These are phyloP conservation scores for Stephania yunnanensis DNA, from an alignment of 164 flowering plant species.

Conservation along the genomic window DNA sequence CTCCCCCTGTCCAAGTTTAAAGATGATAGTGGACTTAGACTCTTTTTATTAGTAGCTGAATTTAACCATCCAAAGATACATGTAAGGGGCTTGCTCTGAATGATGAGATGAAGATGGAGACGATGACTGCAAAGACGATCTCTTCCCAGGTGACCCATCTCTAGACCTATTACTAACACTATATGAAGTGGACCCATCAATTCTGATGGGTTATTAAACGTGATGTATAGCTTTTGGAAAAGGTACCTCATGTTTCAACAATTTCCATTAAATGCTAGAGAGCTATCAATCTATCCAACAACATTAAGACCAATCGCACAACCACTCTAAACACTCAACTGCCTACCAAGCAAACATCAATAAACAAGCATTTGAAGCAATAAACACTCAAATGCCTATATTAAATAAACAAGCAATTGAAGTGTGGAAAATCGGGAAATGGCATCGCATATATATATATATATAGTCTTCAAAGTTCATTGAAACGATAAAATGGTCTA, in stretches of 20 bases:
- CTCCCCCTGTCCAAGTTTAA: slow-evolving; percentile 36
- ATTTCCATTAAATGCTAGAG: slow-evolving; percentile 28
- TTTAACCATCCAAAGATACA: slow-evolving; percentile 71
- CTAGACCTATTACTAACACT: slow-evolving; percentile 32
- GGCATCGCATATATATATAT: no score
- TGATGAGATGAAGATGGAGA: slow-evolving; percentile 24
- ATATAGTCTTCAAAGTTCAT: no score
- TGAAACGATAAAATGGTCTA: no score
- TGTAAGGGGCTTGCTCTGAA: slow-evolving; percentile 52
- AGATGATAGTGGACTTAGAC: slow-evolving; percentile 54
- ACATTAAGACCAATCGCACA: slow-evolving; percentile 13
- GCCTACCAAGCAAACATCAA: slow-evolving; percentile 18
- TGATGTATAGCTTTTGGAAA: slow-evolving; percentile 76
- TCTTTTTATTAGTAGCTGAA: slow-evolving; percentile 51
- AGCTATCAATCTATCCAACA: slow-evolving; percentile 40
- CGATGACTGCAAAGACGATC: slow-evolving; percentile 26
- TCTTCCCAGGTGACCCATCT: slow-evolving; percentile 35
- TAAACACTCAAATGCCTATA: slow-evolving; percentile 23
- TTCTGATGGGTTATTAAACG: slow-evolving; percentile 51
- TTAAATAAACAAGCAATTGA: slow-evolving; percentile 9
- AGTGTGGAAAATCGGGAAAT: no score
- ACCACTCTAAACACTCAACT: slow-evolving; percentile 10
- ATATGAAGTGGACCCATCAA: slow-evolving; percentile 51
- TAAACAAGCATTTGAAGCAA: slow-evolving; percentile 28
- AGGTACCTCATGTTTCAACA: slow-evolving; percentile 59